Percentiles rank a stretch among this genome's conserved stretches.
phyloP scores from a whole-genome alignment of 345 rosid species.

The Cardiospermum halicacabum region DNA sequence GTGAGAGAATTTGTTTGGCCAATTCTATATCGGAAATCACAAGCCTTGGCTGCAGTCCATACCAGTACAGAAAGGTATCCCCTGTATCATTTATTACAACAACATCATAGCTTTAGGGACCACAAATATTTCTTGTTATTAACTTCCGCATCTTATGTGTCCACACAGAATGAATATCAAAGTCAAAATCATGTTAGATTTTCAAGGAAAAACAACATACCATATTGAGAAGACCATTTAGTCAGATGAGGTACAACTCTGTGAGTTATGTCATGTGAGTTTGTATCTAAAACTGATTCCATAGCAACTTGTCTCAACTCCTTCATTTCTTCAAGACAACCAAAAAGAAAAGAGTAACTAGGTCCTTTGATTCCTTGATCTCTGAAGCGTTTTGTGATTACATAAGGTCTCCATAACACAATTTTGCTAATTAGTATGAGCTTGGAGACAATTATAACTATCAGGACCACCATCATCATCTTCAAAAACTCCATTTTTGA shows the following conservation, averaged over 20 bases:
- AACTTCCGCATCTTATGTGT: too few relatives aligned
- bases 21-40: slow-evolving; percentile 33
- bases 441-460: slow-evolving; percentile 1
- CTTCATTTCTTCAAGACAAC: slow-evolving; percentile 22
- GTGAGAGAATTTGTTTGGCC: slow-evolving; percentile 36
- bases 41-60: slow-evolving; percentile 34
- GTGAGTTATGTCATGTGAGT: slow-evolving; percentile 24
- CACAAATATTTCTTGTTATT: too few relatives aligned
- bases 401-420: slow-evolving; percentile 32
- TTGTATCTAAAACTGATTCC: slow-evolving; percentile 14
- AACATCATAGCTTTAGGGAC: too few relatives aligned
- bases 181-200: not conserved
- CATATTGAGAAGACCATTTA: slow-evolving; percentile 23
- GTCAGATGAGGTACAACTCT: slow-evolving; percentile 22
- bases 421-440: not conserved
- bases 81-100: slow-evolving; percentile 18
- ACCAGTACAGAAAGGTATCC: slow-evolving; percentile 43
- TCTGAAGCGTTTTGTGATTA: slow-evolving; percentile 17
- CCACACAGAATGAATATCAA: too few relatives aligned
- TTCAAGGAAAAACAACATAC: slow-evolving; percentile 11
- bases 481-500: too few relatives aligned
- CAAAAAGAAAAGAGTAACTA: slow-evolving; percentile 18
- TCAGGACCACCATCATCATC: too few relatives aligned
- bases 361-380: slow-evolving; percentile 34
- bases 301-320: slow-evolving; percentile 10